Percentiles rank a stretch among this genome's conserved stretches.
Evolutionary conservation across 1,284 basidiomycete species (phyloP).

Genomic region (Leccinum subspadiceum): DNA sequence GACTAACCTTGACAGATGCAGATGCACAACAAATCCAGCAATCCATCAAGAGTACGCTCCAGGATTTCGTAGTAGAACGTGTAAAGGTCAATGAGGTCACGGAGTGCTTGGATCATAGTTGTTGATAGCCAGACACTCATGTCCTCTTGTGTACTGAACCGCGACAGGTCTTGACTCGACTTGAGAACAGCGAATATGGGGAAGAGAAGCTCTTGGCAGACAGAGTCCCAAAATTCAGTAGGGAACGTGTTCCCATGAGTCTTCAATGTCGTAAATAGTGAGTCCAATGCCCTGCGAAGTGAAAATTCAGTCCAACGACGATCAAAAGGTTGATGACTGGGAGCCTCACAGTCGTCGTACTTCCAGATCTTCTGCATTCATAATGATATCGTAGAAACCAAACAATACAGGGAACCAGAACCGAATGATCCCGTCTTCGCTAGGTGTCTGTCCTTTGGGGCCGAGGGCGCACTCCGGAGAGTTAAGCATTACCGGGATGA

Average conservation of each 20-base stretch:
- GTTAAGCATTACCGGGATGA: constrained; percentile 89
- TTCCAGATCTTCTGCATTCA: constrained; percentile 99
- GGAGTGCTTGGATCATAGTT: constrained; percentile 97
- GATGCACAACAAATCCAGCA: constrained; percentile 91
- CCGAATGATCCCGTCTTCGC: constrained; percentile 68
- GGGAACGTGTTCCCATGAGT: constrained; percentile 86
- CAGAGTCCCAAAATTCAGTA: constrained; percentile 96
- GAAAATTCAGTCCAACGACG: constrained; percentile 5
- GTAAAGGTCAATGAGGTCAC: constrained; percentile 95
- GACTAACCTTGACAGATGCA: constrained; percentile 97
- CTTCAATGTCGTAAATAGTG: constrained; percentile 93
- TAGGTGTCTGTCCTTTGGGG: constrained; percentile 35
- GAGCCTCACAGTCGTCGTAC: constrained; percentile 85
- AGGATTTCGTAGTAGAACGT: constrained; percentile 95
- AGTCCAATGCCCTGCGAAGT: constrained; percentile 81
- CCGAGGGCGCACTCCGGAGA: constrained; percentile 79
- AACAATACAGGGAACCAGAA: constrained; percentile 98
- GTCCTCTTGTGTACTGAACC: constrained; percentile 96
- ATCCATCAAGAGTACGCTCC: constrained; percentile 86
- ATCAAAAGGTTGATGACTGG: not conserved
- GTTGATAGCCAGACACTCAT: constrained; percentile 99
- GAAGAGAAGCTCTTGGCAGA: constrained; percentile 95
- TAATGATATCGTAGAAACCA: constrained; percentile 98
- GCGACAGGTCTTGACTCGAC: constrained; percentile 85
- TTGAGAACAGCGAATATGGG: constrained; percentile 97